A percentile compares a stretch with the other conserved stretches of the same genome.
These are phyloP conservation scores for Abortiporus biennis DNA, from an alignment of 1,284 basidiomycete genomes.

Conservation along the genomic window DNA sequence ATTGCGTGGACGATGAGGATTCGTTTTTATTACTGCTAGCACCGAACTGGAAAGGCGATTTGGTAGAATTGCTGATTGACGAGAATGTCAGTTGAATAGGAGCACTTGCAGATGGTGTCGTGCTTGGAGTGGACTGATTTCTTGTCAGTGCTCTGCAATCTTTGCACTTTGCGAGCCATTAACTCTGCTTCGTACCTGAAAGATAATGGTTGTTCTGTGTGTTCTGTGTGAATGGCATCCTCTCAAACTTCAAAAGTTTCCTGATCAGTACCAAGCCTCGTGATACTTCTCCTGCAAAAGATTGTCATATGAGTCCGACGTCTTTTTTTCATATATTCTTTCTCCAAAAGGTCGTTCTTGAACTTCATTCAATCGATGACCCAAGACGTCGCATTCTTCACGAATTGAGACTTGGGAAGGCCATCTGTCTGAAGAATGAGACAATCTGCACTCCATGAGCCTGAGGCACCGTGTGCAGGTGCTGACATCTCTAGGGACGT, in stretches of 20 bases:
- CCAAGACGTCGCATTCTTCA: conserved; percentile 15
- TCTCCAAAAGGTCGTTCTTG: conserved; percentile 29
- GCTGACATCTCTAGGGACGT: conserved; percentile 16
- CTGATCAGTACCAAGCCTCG: conserved; percentile 11
- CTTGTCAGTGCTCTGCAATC: conserved; percentile 14
- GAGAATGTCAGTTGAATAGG: too few species aligned
- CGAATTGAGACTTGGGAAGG: conserved; percentile 28
- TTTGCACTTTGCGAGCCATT: conserved; percentile 16
- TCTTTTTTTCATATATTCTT: conserved; percentile 27
- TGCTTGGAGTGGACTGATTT: too few species aligned
- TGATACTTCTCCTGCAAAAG: conserved; percentile 8
- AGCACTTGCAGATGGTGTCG: too few species aligned
- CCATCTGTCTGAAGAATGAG: conserved; percentile 20
- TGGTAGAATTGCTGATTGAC: too few species aligned
- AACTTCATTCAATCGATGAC: conserved; percentile 16
- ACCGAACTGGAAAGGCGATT: too few species aligned
- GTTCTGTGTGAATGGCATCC: conserved; percentile 27
- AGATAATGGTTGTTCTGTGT: conserved; percentile 28
- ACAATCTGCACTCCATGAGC: conserved; percentile 23
- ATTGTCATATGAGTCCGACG: conserved; percentile 26
- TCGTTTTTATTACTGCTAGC: too few species aligned
- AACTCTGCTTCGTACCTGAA: conserved; percentile 10
- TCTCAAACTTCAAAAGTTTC: conserved; percentile 22
- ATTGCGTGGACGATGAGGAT: too few species aligned
- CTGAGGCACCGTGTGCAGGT: conserved; percentile 24